Base-by-base conservation (phyloP, 345 rosid species). In the Eucalyptus marginata region DNA sequence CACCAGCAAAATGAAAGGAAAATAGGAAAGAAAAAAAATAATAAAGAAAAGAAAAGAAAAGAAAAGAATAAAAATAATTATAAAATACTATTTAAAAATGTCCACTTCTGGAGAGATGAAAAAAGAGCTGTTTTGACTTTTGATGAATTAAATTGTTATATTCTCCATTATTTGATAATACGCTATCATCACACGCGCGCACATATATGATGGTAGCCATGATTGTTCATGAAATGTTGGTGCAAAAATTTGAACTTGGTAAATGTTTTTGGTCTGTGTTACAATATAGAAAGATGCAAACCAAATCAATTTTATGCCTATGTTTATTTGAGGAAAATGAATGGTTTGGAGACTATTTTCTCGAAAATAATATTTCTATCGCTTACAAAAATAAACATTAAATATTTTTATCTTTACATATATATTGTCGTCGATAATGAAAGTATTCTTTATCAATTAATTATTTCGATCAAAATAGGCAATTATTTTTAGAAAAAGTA, bases 401-500 rank as follows among this genome's bases (percentile, higher is more conserved):
- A 52, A 52, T 52, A 52, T 18, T 52, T 52, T 52, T 52, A 18
- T 7, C 1, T 52, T 18, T 52, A 52, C 2, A 52, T 52, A 52
- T 52, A 24, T 11, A 59, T 59, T 58, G 2, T 25, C 7, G 1
- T 25, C 0, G 31, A 59, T 59, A 59, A 59, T 59, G 0, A 58
- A 25, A 58, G 5, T 5, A 59, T 1, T 52, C 11, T 25, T 58
- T 1, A 58, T 25, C 14, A 7, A 59, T 5, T 59, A 59, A 59
- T 59, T 25, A 59, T 59, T 59, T 59, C 2, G 2, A 59, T 25
- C 4, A 59, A 59, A 24, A 59, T 27, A 59, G n/a, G 31, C 0
- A 0, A 25, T 58, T 12, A 56, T 56, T 62, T 62, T 62, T 27
- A 13, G 8, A 6, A 62, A 59, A 3, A 6, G n/a, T 3, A 27